phyloP scores from a whole-genome alignment of 805 yeast genomes.

The Saccharomycopsis olivae region DNA sequence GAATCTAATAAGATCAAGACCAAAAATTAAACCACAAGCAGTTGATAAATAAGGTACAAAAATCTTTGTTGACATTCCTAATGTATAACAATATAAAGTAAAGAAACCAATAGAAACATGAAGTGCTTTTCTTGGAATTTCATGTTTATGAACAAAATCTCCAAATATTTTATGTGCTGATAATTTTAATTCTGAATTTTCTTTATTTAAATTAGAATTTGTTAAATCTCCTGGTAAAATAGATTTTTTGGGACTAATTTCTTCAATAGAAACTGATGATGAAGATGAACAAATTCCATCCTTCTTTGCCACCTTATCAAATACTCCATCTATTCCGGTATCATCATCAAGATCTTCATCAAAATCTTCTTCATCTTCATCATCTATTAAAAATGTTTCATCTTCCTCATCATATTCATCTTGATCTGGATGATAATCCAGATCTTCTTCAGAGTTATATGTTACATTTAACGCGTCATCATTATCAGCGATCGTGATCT shows the following conservation, averaged over 20 bases:
- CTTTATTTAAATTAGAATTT: constrained; percentile 18
- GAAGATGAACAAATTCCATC: constrained; percentile 14
- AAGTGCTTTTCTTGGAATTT: constrained; percentile 76
- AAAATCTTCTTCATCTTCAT: constrained; percentile 5
- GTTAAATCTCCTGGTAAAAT: constrained; percentile 9
- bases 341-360: constrained; percentile 10
- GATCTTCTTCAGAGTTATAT: constrained; percentile 16
- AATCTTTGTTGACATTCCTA: constrained; percentile 43
- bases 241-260: constrained; percentile 1
- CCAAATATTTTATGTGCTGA: constrained; percentile 34
- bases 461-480: constrained; percentile 3
- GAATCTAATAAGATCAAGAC: constrained; percentile 62
- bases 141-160: constrained; percentile 63
- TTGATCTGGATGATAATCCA: constrained; percentile 15
- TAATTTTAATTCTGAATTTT: background rate
- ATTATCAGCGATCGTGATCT: too few relatives aligned
- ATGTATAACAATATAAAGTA: constrained; percentile 61
- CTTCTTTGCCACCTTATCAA: constrained; percentile 8
- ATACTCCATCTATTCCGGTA: constrained; percentile 4
- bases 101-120: constrained; percentile 86
- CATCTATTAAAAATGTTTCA: constrained; percentile 5
- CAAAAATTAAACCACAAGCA: constrained; percentile 45
- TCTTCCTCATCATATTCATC: constrained; percentile 8
- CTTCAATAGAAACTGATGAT: constrained; percentile 12
- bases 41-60: constrained; percentile 51